Base-by-base conservation (phyloP, 768 basidiomycete species). In the Mrakia frigida region DNA sequence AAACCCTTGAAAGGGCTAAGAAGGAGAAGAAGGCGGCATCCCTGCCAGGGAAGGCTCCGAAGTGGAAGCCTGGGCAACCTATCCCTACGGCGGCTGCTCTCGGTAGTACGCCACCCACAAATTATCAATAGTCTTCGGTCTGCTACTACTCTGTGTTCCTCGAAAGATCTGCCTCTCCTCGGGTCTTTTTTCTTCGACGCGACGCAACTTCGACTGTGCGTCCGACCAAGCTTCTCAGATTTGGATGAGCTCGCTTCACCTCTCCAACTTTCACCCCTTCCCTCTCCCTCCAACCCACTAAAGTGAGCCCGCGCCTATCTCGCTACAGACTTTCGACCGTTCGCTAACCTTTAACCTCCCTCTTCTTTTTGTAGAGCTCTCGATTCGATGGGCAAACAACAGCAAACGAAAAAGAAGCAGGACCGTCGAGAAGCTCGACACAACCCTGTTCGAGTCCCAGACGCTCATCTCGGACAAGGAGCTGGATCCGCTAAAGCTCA, bases 361-460 rank as follows among this genome's bases (percentile, higher is more conserved):
- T 5, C 6, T 37, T 3, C 35, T 21, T 56, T 72, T 5, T 11
- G 4, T 53, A 56, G 46, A n/a, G 25, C 50, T 46, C 31, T 50
- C 46, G 33, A n/a, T 50, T 33, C 53, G 25, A 98, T 98, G 94
- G 94, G 93, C 80, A 97, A 96, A 84, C 89, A 92, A 56, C 93
- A 95, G 82, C 78, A 79, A 73, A 83, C 83, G 80, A 83, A 83
- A 77, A 96, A 95, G 85, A 93, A 93, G 82, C 87, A 88, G 75
- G 77, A 73, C n/a, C 89, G 92, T 53, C 53, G 53, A 59, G 74
- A 68, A 13, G 70, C 59, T 61, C 86, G 94, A 75, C 94, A 97
- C 84, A 97, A 98, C 81, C 94, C 94, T 11, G 87, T 97, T 85
- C 88, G 94, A 50, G 94, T 98, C 0, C 94, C 95, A 31, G 94